Evolutionary conservation across 1,284 basidiomycete genomes (phyloP).

Genomic region (Sanghuangporus weigelae): DNA sequence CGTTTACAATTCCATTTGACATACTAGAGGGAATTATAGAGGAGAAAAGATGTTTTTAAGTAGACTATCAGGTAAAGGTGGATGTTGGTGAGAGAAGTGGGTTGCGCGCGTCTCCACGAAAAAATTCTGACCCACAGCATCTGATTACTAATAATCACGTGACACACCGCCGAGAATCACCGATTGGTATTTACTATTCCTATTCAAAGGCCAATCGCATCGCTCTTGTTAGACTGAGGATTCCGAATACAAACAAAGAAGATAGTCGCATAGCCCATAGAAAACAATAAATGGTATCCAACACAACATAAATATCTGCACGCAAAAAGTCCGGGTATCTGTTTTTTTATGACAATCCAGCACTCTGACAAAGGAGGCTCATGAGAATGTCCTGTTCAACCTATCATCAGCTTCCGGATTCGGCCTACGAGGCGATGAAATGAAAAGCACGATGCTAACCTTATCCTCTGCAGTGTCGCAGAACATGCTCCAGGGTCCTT

Average conservation of each 20-base stretch:
- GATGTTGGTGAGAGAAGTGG: slow-evolving; percentile 14
- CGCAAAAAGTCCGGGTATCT: not conserved
- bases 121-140: not conserved
- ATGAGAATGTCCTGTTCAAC: slow-evolving; percentile 19
- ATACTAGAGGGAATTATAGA: slow-evolving; percentile 48
- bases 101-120: slow-evolving; percentile 2
- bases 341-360: slow-evolving; percentile 12
- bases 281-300: slow-evolving; percentile 2
- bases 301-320: not conserved
- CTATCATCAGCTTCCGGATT: slow-evolving; percentile 3
- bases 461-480: slow-evolving; percentile 66
- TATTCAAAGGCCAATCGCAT: not conserved
- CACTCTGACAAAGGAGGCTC: slow-evolving; percentile 19
- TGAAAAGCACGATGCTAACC: slow-evolving; percentile 30
- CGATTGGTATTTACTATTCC: not conserved
- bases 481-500: slow-evolving; percentile 52
- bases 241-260: not conserved
- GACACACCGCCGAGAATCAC: not conserved
- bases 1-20: slow-evolving; percentile 85
- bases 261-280: not conserved
- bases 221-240: not conserved
- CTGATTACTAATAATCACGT: not conserved
- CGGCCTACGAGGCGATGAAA: not conserved
- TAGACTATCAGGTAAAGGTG: slow-evolving; percentile 15
- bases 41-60: slow-evolving; percentile 16